Evolutionary conservation across 345 rosid species (phyloP), one percentile per base, ranked within the genome.

Genomic region (Nasturtium officinale): DNA sequence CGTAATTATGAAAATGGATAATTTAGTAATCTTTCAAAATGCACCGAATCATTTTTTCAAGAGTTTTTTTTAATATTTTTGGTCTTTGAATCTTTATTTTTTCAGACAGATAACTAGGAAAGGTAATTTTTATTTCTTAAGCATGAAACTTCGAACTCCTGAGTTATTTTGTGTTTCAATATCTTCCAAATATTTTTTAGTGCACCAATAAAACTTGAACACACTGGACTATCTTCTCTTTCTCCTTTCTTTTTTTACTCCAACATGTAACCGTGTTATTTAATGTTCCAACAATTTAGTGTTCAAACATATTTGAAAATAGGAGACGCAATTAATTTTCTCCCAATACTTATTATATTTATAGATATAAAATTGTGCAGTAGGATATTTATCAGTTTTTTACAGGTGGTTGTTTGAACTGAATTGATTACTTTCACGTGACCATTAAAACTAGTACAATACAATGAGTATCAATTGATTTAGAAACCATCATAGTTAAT

Each of bases 231-330:
- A 10, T 5, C 15, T 50, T 10, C 5, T 11, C 45, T 42, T 3
- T 33, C 37, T 33, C 37, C 17, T 5, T 15, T 13, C 1, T 20
- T 6, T 6, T 6, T 8, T 4, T 26, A 3, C 40, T 37, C 13
- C 13, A 37, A 9, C 58, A 15, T 7, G 33, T 25, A 25, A 53
- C 17, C n/a, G n/a, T 29, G 59, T 18, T 17, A 47, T 47, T 47
- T 32, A 35, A 20, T 16, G 12, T 42, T 59, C 75, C 37, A 37
- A 70, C 66, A 47, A 45, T 46, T 57, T 29, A 32, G 11, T 15
- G 15, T 50, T 45, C 74, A 32, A 32, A 69, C 74, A 58, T 37
- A 70, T 48, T 71, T 37, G 51, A 25, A 26, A 48, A 48, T 12
- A 60, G n/a, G 52, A 71, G 40, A 71, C 59, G 38, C 15, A 21